These are phyloP conservation scores for Malassezia vespertilionis DNA, from an alignment of 1,284 basidiomycete genomes.

Conservation along the genomic window DNA sequence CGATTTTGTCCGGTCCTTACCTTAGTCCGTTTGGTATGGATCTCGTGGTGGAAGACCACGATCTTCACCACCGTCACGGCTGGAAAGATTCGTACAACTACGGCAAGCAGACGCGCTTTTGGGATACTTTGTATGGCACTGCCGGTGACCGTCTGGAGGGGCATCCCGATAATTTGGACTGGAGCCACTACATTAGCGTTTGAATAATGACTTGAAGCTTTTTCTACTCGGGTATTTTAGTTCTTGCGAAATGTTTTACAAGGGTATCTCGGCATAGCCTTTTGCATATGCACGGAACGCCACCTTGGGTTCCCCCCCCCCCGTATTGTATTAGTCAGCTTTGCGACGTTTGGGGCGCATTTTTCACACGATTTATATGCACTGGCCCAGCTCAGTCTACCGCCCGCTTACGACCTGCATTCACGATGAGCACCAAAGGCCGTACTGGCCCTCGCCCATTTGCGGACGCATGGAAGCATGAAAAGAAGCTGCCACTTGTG, in stretches of 20 bases:
- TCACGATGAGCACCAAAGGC: too few species aligned
- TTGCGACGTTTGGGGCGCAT: too few species aligned
- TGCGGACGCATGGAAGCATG: constrained; percentile 5
- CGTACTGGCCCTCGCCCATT: constrained; percentile 3
- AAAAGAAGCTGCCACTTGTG: neutral
- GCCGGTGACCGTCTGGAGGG: constrained; percentile 31
- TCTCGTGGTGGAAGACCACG: constrained; percentile 42
- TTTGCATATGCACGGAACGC: too few species aligned
- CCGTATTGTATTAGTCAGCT: too few species aligned
- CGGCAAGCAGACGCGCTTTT: constrained; percentile 41
- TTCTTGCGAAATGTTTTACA: too few species aligned
- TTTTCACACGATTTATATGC: too few species aligned
- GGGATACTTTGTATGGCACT: constrained; percentile 40
- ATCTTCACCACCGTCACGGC: constrained; percentile 42
- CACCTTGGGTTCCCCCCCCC: too few species aligned
- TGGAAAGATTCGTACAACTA: constrained; percentile 31
- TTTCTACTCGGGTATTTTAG: too few species aligned
- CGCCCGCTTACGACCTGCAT: too few species aligned
- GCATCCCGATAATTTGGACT: constrained; percentile 20
- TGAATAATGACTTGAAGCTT: too few species aligned
- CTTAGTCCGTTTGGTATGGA: constrained; percentile 29
- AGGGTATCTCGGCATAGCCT: too few species aligned
- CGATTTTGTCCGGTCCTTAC: constrained; percentile 25
- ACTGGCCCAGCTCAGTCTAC: too few species aligned
- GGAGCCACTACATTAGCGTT: neutral